Evolutionary conservation across 2,329 filamentous ascomycete genomes (phyloP).

Genomic region (Paraphoma chrysanthemicola): DNA sequence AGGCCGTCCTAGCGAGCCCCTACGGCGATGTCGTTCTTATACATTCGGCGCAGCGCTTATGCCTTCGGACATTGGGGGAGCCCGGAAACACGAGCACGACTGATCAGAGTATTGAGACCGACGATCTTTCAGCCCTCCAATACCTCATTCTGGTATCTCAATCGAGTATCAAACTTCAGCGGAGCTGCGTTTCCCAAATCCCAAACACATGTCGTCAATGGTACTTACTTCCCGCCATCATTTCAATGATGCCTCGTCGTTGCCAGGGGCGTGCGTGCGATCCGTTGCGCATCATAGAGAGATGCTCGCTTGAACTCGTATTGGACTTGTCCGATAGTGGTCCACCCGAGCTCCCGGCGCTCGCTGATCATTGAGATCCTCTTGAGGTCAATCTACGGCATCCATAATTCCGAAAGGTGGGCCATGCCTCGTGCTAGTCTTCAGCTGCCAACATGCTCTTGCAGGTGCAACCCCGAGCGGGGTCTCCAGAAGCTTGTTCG

Average conservation of each 20-base stretch:
- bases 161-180: constrained; percentile 2
- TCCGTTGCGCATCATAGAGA: constrained; percentile 14
- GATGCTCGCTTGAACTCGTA: constrained; percentile 21
- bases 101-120: constrained; percentile 19
- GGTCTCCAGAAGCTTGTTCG: constrained; percentile 27
- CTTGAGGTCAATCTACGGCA: constrained; percentile 18
- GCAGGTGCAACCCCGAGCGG: constrained; percentile 29
- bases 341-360: constrained; percentile 22
- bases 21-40: constrained; percentile 14
- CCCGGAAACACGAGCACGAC: constrained; percentile 20
- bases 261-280: constrained; percentile 23
- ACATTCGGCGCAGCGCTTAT: constrained; percentile 15
- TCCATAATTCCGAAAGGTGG: constrained; percentile 26
- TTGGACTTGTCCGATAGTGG: constrained; percentile 25
- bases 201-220: constrained; percentile 12
- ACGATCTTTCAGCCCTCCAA: constrained; percentile 23
- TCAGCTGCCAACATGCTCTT: constrained; percentile 29
- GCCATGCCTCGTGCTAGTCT: constrained; percentile 27
- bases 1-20: constrained; percentile 10
- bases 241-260: constrained; percentile 11
- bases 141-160: constrained; percentile 1
- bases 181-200: constrained; percentile 3
- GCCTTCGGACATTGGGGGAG: constrained; percentile 31
- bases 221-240: constrained; percentile 9
- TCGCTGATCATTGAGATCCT: constrained; percentile 21